Evolutionary conservation across 176 grass and related monocot genomes (phyloP).

Genomic region (Aegilops longissima): DNA sequence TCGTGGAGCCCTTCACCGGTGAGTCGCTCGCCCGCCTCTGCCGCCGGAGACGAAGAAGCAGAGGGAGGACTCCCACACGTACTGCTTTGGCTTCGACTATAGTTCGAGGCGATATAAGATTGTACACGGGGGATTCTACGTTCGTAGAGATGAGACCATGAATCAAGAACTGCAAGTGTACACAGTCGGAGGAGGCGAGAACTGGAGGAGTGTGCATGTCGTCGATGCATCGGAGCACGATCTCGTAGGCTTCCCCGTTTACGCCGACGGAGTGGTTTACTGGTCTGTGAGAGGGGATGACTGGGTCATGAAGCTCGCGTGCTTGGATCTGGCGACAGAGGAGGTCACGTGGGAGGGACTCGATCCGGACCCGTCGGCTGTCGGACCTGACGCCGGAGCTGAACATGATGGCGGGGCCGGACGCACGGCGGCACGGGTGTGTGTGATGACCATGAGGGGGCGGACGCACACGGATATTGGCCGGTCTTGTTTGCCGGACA

Average conservation of each 20-base stretch:
- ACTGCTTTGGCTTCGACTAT: slow-evolving; percentile 12
- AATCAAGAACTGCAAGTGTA: background rate
- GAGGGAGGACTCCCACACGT: background rate
- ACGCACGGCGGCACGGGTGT: too few relatives aligned
- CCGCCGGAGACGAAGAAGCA: background rate
- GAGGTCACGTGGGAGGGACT: background rate
- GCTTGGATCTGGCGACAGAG: background rate
- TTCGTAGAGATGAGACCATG: background rate
- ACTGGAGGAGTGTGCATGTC: background rate
- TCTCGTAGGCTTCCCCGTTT: background rate
- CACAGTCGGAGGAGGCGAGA: background rate
- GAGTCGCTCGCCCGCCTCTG: background rate
- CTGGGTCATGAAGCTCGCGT: too few relatives aligned
- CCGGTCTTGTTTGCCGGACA: too few relatives aligned
- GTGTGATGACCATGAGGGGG: background rate
- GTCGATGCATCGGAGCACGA: background rate
- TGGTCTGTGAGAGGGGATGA: background rate
- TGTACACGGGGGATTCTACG: background rate
- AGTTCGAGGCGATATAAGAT: background rate
- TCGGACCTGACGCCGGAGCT: too few relatives aligned
- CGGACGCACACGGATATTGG: too few relatives aligned
- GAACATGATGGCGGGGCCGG: too few relatives aligned
- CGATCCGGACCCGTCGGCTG: background rate
- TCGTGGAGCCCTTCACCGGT: background rate
- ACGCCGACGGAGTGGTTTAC: background rate